phyloP scores from a whole-genome alignment of 805 yeast species.

The Wickerhamiella azyma region DNA sequence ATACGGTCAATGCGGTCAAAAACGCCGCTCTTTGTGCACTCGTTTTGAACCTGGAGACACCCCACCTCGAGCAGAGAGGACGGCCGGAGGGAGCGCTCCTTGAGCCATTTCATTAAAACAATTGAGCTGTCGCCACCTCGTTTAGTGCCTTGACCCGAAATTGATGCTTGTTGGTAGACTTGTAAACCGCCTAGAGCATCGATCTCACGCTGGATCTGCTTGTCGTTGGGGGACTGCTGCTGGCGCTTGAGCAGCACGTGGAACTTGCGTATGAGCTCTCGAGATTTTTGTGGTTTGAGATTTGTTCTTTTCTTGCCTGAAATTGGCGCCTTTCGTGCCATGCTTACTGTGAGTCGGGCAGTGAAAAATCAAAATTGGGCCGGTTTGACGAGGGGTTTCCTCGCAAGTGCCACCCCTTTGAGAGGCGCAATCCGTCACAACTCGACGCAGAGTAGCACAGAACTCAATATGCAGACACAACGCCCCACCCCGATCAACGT shows the following conservation, averaged over 20 bases:
- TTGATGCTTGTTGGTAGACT: conserved; percentile 73
- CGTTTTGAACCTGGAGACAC: conserved; percentile 53
- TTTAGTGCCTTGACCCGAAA: conserved; percentile 60
- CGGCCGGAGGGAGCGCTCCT: conserved; percentile 15
- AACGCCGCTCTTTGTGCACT: conserved; percentile 44
- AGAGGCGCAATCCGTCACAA: not conserved
- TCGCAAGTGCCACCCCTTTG: not conserved
- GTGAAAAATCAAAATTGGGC: not conserved
- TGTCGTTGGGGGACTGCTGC: conserved; percentile 12
- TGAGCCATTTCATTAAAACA: conserved; percentile 59
- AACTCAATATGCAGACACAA: conserved; percentile 1
- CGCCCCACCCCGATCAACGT: conserved; percentile 74
- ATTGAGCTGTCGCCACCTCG: conserved; percentile 92
- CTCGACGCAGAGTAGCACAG: not conserved
- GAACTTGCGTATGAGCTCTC: conserved; percentile 63
- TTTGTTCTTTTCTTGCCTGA: conserved; percentile 26
- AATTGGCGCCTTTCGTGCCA: conserved; percentile 1
- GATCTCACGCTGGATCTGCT: conserved; percentile 14
- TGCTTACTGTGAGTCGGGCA: not conserved
- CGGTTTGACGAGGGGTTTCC: not conserved
- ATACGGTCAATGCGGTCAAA: conserved; percentile 46
- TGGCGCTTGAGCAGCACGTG: conserved; percentile 56
- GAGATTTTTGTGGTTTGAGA: conserved; percentile 52
- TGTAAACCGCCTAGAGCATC: conserved; percentile 57
- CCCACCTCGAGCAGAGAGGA: conserved; percentile 70